Evolutionary conservation across 2,329 filamentous ascomycete species (phyloP).

Genomic region (Fusarium napiforme): DNA sequence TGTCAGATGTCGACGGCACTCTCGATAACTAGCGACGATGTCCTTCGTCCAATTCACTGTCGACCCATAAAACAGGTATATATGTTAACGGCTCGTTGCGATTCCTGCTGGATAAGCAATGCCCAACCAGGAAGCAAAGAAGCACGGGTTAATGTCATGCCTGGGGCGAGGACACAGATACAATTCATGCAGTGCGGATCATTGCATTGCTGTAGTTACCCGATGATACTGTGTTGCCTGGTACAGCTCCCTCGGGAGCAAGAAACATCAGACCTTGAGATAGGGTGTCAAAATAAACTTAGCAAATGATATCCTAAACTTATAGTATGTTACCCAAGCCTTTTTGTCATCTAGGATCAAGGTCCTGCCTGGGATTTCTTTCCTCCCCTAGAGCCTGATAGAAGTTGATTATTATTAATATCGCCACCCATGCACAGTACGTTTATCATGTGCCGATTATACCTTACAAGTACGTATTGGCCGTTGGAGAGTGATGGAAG

Average conservation of each 20-base stretch:
- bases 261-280: background rate
- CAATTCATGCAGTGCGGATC: slow-evolving; percentile 7
- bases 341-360: background rate
- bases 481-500: background rate
- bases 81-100: slow-evolving; percentile 19
- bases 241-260: background rate
- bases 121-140: slow-evolving; percentile 3
- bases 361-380: background rate
- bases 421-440: background rate
- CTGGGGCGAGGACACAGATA: background rate
- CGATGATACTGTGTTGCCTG: slow-evolving; percentile 8
- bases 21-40: background rate
- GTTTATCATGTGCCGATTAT: slow-evolving; percentile 12
- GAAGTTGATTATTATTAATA: background rate
- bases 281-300: background rate
- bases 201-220: background rate
- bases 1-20: background rate
- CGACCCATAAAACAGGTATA: background rate
- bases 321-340: background rate
- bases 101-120: slow-evolving; percentile 25
- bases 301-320: background rate
- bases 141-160: slow-evolving; percentile 10
- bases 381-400: background rate
- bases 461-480: background rate
- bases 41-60: background rate